Percentiles rank a stretch among this genome's conserved stretches.
These are phyloP conservation scores for Podospora pseudopauciseta DNA, from an alignment of 495 filamentous ascomycete species.

Conservation along the genomic window DNA sequence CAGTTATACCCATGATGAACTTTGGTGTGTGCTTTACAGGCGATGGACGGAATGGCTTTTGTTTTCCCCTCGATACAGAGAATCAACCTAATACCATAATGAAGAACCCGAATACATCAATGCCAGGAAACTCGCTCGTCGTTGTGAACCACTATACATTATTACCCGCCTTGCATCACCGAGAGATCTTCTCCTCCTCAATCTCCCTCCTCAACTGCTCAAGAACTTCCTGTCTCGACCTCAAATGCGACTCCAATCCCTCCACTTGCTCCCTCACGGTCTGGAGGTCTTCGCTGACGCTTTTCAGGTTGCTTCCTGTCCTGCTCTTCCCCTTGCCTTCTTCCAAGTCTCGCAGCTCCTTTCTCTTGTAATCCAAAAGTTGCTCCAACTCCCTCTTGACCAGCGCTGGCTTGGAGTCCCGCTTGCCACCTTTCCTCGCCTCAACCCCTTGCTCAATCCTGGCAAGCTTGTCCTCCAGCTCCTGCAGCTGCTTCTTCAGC, in stretches of 20 bases:
- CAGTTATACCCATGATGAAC: not conserved
- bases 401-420: conserved; percentile 71
- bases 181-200: conserved; percentile 58
- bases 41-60: not conserved
- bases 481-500: conserved; percentile 82
- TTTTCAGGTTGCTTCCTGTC: conserved; percentile 57
- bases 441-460: conserved; percentile 61
- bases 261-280: conserved; percentile 75
- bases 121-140: not conserved
- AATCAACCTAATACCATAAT: not conserved
- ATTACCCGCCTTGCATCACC: conserved; percentile 27
- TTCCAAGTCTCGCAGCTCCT: conserved; percentile 64
- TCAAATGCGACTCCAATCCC: conserved; percentile 61
- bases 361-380: conserved; percentile 75
- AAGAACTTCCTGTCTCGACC: conserved; percentile 54
- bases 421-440: conserved; percentile 41
- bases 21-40: not conserved
- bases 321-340: conserved; percentile 68
- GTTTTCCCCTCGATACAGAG: not conserved
- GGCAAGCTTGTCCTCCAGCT: conserved; percentile 79
- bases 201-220: conserved; percentile 56
- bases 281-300: conserved; percentile 64
- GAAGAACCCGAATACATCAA: not conserved
- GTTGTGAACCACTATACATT: not conserved
- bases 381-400: conserved; percentile 92